A percentile compares a stretch with the other conserved stretches of the same genome.
Conservation (phyloP, 2,329 filamentous ascomycete genomes). For the Hypoxylon sp. region DNA sequence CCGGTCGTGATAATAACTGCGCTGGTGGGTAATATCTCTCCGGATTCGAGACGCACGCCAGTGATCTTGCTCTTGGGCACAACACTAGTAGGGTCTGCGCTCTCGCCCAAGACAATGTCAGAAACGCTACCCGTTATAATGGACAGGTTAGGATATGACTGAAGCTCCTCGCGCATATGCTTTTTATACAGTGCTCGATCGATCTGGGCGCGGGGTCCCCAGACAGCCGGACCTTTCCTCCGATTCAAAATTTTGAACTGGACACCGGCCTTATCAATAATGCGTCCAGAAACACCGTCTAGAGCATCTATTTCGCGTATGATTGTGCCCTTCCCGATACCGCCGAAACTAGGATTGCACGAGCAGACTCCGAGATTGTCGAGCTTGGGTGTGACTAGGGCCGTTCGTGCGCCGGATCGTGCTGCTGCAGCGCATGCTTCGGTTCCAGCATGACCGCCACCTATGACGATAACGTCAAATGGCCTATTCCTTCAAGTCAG, state of each 20-base stretch:
- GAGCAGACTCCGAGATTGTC: slow-evolving; percentile 95
- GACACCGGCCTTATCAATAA: slow-evolving; percentile 95
- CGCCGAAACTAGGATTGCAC: slow-evolving; percentile 96
- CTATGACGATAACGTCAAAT: slow-evolving; percentile 95
- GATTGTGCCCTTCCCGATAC: slow-evolving; percentile 99
- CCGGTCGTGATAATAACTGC: slow-evolving; percentile 96
- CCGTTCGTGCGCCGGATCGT: slow-evolving; percentile 88
- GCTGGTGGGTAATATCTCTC: slow-evolving; percentile 83
- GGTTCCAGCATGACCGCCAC: slow-evolving; percentile 94
- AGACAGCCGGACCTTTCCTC: slow-evolving; percentile 93
- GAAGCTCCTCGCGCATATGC: slow-evolving; percentile 90
- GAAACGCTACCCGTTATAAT: slow-evolving; percentile 90
- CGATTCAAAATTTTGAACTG: slow-evolving; percentile 92
- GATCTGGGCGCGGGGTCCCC: slow-evolving; percentile 97
- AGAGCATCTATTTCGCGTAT: slow-evolving; percentile 94
- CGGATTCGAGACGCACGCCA: slow-evolving; percentile 88
- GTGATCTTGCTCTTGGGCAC: slow-evolving; percentile 78
- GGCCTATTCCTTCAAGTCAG: slow-evolving; percentile 61
- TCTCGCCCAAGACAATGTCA: slow-evolving; percentile 84
- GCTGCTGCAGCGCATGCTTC: slow-evolving; percentile 95
- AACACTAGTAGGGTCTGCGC: slow-evolving; percentile 64
- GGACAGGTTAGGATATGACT: slow-evolving; percentile 81
- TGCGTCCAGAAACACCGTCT: slow-evolving; percentile 87
- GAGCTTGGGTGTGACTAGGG: slow-evolving; percentile 87
- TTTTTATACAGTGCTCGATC: slow-evolving; percentile 90